phyloP scores from a whole-genome alignment of 2,329 filamentous ascomycete genomes.

The Nothomitra cinnamomea region DNA sequence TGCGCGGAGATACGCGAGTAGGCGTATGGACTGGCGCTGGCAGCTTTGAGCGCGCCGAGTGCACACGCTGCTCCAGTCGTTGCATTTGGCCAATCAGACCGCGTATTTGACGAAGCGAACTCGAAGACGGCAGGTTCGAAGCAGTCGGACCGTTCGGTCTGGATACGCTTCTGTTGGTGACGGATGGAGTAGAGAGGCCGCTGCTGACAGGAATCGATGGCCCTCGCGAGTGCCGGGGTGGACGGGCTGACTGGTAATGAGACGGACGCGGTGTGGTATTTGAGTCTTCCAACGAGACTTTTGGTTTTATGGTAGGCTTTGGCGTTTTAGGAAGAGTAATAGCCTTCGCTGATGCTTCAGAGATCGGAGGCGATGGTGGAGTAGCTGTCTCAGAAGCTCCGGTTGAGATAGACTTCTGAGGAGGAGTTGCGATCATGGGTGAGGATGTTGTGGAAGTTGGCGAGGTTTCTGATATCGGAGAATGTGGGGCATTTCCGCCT shows the following conservation, averaged over 20 bases:
- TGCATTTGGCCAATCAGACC: constrained; percentile 94
- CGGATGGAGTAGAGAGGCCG: constrained; percentile 28
- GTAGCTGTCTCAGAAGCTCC: constrained; percentile 53
- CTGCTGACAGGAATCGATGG: constrained; percentile 40
- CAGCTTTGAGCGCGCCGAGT: constrained; percentile 78
- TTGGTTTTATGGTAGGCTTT: constrained; percentile 28
- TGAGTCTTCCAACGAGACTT: constrained; percentile 30
- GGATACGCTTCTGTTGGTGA: constrained; percentile 21
- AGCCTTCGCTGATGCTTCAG: constrained; percentile 49
- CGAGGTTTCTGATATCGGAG: constrained; percentile 58
- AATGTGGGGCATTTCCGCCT: constrained; percentile 29
- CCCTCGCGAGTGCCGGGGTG: constrained; percentile 34
- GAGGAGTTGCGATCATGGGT: constrained; percentile 74
- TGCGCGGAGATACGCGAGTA: constrained; percentile 54
- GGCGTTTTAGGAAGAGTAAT: constrained; percentile 24
- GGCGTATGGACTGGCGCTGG: constrained; percentile 66
- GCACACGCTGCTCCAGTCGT: constrained; percentile 81
- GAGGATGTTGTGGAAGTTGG: constrained; percentile 72
- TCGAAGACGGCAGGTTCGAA: constrained; percentile 36
- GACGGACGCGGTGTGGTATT: constrained; percentile 22
- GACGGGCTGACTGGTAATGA: constrained; percentile 23
- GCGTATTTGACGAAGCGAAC: constrained; percentile 82
- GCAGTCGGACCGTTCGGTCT: constrained; percentile 33
- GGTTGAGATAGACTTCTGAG: constrained; percentile 42
- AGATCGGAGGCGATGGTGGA: constrained; percentile 86